phyloP scores from a whole-genome alignment of 23 red algal species.

The Gracilaria gracilis region DNA sequence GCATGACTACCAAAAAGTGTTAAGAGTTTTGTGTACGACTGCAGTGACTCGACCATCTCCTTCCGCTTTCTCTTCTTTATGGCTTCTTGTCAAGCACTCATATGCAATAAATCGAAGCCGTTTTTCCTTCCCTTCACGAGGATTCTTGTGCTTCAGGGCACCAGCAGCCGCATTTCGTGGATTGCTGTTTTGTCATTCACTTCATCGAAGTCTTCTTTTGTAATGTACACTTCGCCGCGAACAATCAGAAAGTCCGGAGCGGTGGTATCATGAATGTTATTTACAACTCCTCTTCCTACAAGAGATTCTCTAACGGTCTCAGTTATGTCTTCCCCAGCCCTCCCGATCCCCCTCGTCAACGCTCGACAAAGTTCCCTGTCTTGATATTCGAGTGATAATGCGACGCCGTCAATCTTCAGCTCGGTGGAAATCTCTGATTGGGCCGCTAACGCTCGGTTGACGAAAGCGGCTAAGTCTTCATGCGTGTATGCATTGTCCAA shows the following conservation, averaged over 20 bases:
- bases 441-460: slow-evolving; percentile 31
- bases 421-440: slow-evolving; percentile 36
- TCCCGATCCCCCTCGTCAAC: slow-evolving; percentile 71
- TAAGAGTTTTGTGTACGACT: not conserved
- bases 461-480: slow-evolving; percentile 56
- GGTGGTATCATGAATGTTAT: not conserved
- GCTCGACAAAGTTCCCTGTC: slow-evolving; percentile 46
- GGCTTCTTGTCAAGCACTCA: slow-evolving; percentile 45
- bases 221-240: slow-evolving; percentile 82
- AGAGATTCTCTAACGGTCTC: slow-evolving; percentile 66
- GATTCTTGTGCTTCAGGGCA: slow-evolving; percentile 77
- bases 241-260: slow-evolving; percentile 44
- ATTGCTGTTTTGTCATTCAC: slow-evolving; percentile 72
- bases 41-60: not conserved
- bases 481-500: slow-evolving; percentile 74
- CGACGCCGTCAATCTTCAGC: slow-evolving; percentile 85
- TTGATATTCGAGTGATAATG: slow-evolving; percentile 67
- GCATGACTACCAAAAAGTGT: slow-evolving; percentile 37
- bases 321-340: slow-evolving; percentile 73
- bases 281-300: slow-evolving; percentile 57
- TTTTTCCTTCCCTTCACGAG: slow-evolving; percentile 34
- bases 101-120: slow-evolving; percentile 83
- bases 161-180: slow-evolving; percentile 84
- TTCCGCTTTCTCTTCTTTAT: not conserved
- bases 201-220: slow-evolving; percentile 46